Evolutionary conservation across 805 yeast species (phyloP).

Genomic region (Metschnikowia vanudenii): DNA sequence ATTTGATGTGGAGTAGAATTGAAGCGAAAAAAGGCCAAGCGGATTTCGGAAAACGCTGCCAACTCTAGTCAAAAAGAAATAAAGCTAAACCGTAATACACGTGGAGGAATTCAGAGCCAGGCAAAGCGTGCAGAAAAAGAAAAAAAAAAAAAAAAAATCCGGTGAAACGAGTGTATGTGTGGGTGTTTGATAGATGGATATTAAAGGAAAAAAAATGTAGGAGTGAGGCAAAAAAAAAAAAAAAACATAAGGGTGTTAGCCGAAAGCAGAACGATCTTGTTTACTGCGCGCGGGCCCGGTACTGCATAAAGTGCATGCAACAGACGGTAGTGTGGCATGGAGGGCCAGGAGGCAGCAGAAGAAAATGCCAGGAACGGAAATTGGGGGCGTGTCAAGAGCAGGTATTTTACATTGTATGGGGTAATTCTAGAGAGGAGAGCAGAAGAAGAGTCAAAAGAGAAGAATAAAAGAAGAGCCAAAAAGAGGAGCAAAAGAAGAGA

Average conservation of each 20-base stretch:
- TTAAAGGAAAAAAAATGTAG: background rate
- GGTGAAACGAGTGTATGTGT: background rate
- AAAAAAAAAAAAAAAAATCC: background rate
- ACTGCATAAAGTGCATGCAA: slow-evolving; percentile 11
- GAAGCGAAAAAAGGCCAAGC: background rate
- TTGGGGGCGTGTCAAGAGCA: no score
- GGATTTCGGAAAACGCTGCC: no score
- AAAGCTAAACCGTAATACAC: no score
- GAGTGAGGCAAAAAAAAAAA: slow-evolving; percentile 2
- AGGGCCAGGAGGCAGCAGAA: no score
- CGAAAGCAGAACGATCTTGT: slow-evolving; percentile 13
- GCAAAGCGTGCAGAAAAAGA: background rate
- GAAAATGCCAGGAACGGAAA: no score
- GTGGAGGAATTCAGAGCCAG: no score
- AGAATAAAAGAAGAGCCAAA: no score
- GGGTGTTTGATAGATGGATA: background rate
- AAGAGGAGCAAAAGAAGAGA: no score
- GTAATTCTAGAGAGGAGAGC: no score
- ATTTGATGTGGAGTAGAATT: background rate
- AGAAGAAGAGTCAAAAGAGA: background rate
- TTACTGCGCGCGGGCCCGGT: slow-evolving; percentile 12
- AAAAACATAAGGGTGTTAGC: slow-evolving; percentile 1
- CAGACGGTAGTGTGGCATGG: background rate
- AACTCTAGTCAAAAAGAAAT: background rate
- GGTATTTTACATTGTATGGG: no score